phyloP scores from a whole-genome alignment of 768 basidiomycete species.

The Mycena vitilis region DNA sequence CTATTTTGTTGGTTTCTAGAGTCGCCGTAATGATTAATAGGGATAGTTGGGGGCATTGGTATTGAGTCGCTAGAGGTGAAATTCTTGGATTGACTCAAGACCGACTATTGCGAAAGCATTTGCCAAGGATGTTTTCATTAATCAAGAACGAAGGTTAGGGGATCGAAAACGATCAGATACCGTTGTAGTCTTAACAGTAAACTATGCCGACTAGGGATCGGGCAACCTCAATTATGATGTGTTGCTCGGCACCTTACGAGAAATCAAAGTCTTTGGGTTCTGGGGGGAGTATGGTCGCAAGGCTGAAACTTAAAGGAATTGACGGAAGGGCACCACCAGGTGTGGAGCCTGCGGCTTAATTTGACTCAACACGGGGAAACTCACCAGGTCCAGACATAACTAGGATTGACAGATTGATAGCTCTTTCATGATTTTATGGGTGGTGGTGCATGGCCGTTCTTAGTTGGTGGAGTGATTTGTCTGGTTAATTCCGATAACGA shows the following conservation, averaged over 20 bases:
- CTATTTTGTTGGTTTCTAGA: conserved; percentile 88
- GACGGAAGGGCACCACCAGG: conserved; percentile 72
- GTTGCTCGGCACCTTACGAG: conserved; percentile 84
- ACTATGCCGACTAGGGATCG: conserved; percentile 9
- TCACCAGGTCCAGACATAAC: conserved; percentile 84
- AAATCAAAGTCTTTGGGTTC: conserved; percentile 93
- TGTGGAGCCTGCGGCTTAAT: conserved; percentile 84
- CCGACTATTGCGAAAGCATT: conserved; percentile 84
- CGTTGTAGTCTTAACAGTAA: conserved; percentile 36
- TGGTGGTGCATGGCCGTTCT: conserved; percentile 92
- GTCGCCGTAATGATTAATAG: conserved; percentile 86
- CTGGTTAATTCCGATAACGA: conserved; percentile 97
- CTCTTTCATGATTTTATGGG: conserved; percentile 88
- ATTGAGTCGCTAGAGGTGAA: conserved; percentile 87
- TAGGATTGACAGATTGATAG: conserved; percentile 85
- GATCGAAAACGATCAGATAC: conserved; percentile 89
- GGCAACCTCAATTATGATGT: conserved; percentile 66
- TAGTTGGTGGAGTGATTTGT: conserved; percentile 95
- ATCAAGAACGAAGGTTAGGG: conserved; percentile 72
- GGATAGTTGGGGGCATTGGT: conserved; percentile 87
- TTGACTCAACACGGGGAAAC: conserved; percentile 87
- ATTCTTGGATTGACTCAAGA: conserved; percentile 88
- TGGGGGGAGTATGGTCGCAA: conserved; percentile 82
- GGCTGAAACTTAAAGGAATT: conserved; percentile 73
- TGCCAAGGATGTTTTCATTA: no score